Evolutionary conservation across 208 protist species (phyloP).

Genomic region (Crithidia thermophila): DNA sequence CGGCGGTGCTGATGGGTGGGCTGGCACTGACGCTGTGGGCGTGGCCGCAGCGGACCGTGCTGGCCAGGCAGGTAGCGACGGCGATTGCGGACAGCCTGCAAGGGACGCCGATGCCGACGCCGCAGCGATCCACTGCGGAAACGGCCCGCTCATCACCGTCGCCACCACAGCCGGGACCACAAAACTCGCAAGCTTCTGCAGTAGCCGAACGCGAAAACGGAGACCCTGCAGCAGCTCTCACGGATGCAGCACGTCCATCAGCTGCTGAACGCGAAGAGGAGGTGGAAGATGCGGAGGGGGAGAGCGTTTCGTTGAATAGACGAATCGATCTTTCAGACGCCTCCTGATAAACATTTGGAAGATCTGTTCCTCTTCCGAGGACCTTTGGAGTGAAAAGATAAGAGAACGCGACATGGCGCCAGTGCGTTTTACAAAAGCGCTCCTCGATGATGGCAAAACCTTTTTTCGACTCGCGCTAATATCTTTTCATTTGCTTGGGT

Average conservation of each 20-base stretch:
- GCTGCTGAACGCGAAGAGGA: not conserved
- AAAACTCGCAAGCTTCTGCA: too few species aligned
- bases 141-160: not conserved
- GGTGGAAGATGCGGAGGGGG: not conserved
- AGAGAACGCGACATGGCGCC: too few species aligned
- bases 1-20: slow-evolving; percentile 33
- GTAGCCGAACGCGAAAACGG: too few species aligned
- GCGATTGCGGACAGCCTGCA: slow-evolving; percentile 42
- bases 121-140: not conserved
- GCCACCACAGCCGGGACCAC: too few species aligned
- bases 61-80: slow-evolving; percentile 36
- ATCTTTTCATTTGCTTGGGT: too few species aligned
- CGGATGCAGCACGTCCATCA: too few species aligned
- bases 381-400: too few species aligned
- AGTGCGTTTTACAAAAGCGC: too few species aligned
- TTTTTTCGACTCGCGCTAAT: too few species aligned
- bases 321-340: slow-evolving; percentile 24
- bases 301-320: too few species aligned
- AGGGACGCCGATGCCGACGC: slow-evolving; percentile 14
- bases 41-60: slow-evolving; percentile 42
- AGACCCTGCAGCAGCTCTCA: too few species aligned
- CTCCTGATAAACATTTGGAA: not conserved
- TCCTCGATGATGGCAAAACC: too few species aligned
- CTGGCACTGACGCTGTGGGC: slow-evolving; percentile 34
- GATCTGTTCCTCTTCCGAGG: not conserved